These are phyloP conservation scores for Magnusiomyces tetraspermus DNA, from an alignment of 1,139 yeast species.

Conservation along the genomic window DNA sequence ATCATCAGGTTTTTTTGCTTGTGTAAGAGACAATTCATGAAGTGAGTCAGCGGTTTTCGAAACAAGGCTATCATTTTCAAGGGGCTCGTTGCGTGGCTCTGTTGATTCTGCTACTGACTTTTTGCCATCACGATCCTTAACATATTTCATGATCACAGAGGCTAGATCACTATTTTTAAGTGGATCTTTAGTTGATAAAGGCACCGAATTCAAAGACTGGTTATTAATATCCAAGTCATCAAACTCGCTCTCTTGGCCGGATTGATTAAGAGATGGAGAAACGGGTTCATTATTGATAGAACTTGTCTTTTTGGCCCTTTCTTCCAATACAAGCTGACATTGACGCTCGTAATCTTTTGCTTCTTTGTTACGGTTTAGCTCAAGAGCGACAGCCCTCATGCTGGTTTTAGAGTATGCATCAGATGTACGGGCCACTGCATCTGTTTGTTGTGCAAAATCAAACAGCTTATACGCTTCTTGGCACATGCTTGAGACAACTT, in stretches of 20 bases:
- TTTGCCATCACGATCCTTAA: neutral
- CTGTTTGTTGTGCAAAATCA: slow-evolving; percentile 1
- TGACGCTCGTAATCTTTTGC: neutral
- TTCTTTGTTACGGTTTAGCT: neutral
- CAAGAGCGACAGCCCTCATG: neutral
- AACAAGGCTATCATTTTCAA: neutral
- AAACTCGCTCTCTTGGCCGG: neutral
- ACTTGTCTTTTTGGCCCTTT: slow-evolving; percentile 16
- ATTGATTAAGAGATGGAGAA: neutral
- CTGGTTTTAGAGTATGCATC: neutral
- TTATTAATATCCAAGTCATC: neutral
- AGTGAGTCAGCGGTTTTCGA: neutral
- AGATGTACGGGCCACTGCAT: neutral
- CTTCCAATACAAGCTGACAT: slow-evolving; percentile 23
- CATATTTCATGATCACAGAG: slow-evolving; percentile 5
- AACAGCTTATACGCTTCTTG: neutral
- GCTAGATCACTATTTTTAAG: slow-evolving; percentile 6
- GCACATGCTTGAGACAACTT: neutral
- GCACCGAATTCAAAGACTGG: neutral
- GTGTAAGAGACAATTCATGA: neutral
- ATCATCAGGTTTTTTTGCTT: neutral
- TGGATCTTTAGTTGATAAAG: neutral
- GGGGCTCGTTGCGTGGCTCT: neutral
- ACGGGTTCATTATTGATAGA: slow-evolving; percentile 11
- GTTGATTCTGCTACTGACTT: neutral